These are phyloP conservation scores for Talaromyces islandicus DNA, from an alignment of 2,329 filamentous ascomycete genomes.

Conservation along the genomic window DNA sequence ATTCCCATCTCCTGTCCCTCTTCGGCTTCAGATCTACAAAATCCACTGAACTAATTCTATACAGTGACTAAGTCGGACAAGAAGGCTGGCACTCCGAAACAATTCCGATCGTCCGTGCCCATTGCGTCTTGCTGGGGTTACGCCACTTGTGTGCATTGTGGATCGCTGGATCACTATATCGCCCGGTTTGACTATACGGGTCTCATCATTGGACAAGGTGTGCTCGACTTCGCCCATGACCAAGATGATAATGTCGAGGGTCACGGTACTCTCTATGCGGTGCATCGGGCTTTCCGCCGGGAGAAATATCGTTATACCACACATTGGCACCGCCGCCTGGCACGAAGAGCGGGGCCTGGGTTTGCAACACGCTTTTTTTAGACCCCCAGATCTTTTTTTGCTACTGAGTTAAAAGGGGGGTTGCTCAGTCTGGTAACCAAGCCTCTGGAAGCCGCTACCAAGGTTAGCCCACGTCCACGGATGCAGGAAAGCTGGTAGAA, in stretches of 20 bases:
- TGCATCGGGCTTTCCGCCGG: constrained; percentile 43
- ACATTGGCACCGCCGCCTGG: neutral
- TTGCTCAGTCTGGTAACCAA: neutral
- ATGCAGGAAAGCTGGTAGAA: neutral
- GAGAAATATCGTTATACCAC: constrained; percentile 15
- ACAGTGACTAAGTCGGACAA: neutral
- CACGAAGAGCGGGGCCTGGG: neutral
- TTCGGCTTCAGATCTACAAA: neutral
- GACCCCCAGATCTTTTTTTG: no score
- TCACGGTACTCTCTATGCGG: constrained; percentile 48
- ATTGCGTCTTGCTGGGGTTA: constrained; percentile 43
- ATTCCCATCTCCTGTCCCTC: neutral
- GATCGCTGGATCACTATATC: constrained; percentile 53
- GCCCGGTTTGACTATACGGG: constrained; percentile 41
- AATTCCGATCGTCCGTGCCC: constrained; percentile 42
- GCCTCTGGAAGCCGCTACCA: neutral
- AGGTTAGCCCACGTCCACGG: neutral
- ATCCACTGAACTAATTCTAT: neutral
- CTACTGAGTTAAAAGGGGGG: neutral
- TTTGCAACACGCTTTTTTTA: neutral
- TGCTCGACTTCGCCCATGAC: constrained; percentile 50
- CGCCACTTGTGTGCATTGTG: constrained; percentile 51
- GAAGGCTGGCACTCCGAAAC: neutral
- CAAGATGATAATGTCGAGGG: constrained; percentile 50
- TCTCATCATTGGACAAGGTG: constrained; percentile 46